Evolutionary conservation across 2,329 filamentous ascomycete genomes (phyloP).

Genomic region (Alternaria sp.): DNA sequence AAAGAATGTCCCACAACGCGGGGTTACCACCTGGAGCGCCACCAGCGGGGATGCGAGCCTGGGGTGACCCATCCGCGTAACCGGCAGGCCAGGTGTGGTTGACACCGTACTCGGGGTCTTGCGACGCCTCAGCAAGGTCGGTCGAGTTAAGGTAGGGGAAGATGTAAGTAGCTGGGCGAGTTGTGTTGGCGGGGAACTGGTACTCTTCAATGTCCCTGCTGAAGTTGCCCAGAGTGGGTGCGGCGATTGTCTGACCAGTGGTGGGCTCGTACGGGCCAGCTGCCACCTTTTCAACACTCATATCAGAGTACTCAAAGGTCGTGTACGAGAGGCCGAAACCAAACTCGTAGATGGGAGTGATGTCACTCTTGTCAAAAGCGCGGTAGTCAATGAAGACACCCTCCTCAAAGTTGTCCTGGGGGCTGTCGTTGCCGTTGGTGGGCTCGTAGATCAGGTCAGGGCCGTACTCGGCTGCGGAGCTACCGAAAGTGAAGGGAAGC

Average conservation of each 20-base stretch:
- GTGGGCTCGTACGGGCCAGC: slow-evolving; percentile 66
- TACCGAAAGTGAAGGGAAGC: slow-evolving; percentile 81
- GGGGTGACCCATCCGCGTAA: slow-evolving; percentile 64
- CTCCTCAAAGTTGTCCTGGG: slow-evolving; percentile 78
- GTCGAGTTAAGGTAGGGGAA: slow-evolving; percentile 77
- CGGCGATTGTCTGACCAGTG: slow-evolving; percentile 67
- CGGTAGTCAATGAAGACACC: slow-evolving; percentile 85
- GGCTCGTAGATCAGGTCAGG: slow-evolving; percentile 71
- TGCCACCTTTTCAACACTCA: slow-evolving; percentile 64
- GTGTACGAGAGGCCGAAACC: slow-evolving; percentile 84
- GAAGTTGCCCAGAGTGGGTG: slow-evolving; percentile 70
- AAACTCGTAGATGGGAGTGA: slow-evolving; percentile 79
- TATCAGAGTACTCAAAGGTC: slow-evolving; percentile 76
- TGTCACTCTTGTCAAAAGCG: slow-evolving; percentile 71
- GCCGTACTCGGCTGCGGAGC: slow-evolving; percentile 72
- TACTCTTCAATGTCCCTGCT: slow-evolving; percentile 72
- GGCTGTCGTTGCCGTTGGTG: slow-evolving; percentile 71
- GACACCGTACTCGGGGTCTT: slow-evolving; percentile 68
- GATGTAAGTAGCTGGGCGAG: slow-evolving; percentile 65
- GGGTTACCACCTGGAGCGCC: slow-evolving; percentile 70
- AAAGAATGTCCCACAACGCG: slow-evolving; percentile 72
- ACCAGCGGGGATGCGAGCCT: slow-evolving; percentile 69
- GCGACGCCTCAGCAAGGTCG: slow-evolving; percentile 64
- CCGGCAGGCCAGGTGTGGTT: slow-evolving; percentile 66
- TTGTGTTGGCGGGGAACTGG: slow-evolving; percentile 69